phyloP scores from a whole-genome alignment of 345 rosid species.

The Populus nigra region DNA sequence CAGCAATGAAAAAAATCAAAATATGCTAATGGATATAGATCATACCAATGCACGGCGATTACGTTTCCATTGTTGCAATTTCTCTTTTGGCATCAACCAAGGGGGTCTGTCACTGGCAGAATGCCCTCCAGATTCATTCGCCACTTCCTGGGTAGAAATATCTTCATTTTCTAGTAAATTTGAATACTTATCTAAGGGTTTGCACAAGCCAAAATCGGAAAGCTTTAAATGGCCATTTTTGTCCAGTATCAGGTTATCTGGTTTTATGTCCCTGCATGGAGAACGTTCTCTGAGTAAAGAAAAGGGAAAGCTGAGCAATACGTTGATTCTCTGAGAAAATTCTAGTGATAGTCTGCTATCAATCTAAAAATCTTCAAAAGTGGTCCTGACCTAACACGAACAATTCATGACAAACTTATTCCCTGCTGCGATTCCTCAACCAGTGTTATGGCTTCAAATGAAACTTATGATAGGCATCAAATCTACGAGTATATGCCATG shows the following conservation, averaged over 20 bases:
- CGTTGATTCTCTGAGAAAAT: neutral
- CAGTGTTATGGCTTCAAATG: neutral
- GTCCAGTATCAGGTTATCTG: constrained; percentile 93
- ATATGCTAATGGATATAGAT: constrained; percentile 12
- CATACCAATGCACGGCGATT: constrained; percentile 91
- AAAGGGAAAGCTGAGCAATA: neutral
- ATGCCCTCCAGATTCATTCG: constrained; percentile 41
- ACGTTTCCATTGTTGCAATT: constrained; percentile 78
- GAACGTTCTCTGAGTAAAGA: constrained; percentile 23
- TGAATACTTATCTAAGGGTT: constrained; percentile 91
- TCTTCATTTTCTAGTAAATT: constrained; percentile 71
- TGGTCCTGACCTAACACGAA: neutral
- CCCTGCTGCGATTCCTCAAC: neutral
- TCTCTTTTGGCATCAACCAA: constrained; percentile 87
- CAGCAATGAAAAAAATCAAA: neutral
- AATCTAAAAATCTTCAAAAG: neutral
- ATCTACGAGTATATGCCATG: neutral
- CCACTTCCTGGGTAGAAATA: constrained; percentile 50
- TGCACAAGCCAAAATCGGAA: constrained; percentile 98
- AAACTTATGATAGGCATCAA: neutral
- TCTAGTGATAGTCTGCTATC: neutral
- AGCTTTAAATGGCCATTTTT: constrained; percentile 96
- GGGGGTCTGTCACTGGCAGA: constrained; percentile 46
- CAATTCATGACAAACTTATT: neutral
- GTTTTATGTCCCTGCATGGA: constrained; percentile 86